These are phyloP conservation scores for Paecilomyces fulvus DNA, from an alignment of 2,329 filamentous ascomycete species.

Conservation along the genomic window DNA sequence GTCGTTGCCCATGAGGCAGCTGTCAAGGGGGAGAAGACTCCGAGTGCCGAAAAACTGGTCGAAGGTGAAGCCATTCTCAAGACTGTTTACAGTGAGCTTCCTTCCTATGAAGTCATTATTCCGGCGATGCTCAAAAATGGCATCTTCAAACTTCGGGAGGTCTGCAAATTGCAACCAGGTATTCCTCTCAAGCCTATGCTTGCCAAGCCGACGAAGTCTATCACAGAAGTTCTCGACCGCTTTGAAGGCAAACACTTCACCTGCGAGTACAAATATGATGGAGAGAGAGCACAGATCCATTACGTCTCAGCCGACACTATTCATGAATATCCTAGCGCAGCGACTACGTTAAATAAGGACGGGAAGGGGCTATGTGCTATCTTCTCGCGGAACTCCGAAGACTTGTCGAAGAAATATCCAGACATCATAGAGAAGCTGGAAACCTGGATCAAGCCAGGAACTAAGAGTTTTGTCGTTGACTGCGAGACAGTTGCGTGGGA, in stretches of 20 bases:
- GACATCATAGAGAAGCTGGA: conserved; percentile 84
- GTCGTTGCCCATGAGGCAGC: conserved; percentile 74
- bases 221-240: conserved; percentile 92
- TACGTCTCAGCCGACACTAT: conserved; percentile 78
- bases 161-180: conserved; percentile 86
- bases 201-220: conserved; percentile 95
- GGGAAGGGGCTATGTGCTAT: conserved; percentile 73
- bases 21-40: conserved; percentile 57
- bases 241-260: conserved; percentile 95
- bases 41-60: conserved; percentile 67
- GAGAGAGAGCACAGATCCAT: conserved; percentile 96
- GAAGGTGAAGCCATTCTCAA: conserved; percentile 82
- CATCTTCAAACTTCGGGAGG: conserved; percentile 70
- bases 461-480: conserved; percentile 94
- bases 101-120: conserved; percentile 90
- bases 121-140: conserved; percentile 82
- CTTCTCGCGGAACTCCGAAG: conserved; percentile 95
- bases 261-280: conserved; percentile 98
- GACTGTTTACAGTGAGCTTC: conserved; percentile 85
- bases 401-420: conserved; percentile 94
- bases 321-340: conserved; percentile 57
- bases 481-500: conserved; percentile 99
- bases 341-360: conserved; percentile 56
- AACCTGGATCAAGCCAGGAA: conserved; percentile 81
- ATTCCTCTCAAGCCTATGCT: conserved; percentile 97